Evolutionary conservation across 805 yeast genomes (phyloP).

Genomic region (Monosporozyma solicola): DNA sequence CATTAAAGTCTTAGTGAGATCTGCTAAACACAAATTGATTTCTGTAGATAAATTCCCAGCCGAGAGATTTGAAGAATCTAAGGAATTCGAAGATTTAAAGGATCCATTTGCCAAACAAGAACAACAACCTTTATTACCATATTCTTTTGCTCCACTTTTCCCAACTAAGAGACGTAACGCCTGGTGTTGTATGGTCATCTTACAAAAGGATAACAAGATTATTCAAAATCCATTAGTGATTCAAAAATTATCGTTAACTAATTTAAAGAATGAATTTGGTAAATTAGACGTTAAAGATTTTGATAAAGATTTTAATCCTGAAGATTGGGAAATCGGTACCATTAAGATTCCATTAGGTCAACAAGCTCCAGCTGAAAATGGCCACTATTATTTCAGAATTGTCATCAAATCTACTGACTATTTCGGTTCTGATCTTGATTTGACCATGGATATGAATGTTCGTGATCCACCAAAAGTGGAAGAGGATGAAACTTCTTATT

Average conservation of each 20-base stretch:
- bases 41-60: conserved; percentile 31
- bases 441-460: conserved; percentile 65
- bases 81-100: conserved; percentile 54
- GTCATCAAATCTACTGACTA: conserved; percentile 64
- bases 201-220: conserved; percentile 73
- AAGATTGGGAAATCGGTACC: conserved; percentile 48
- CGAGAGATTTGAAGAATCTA: conserved; percentile 40
- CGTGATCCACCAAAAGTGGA: conserved; percentile 44
- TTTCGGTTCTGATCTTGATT: conserved; percentile 72
- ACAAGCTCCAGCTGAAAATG: conserved; percentile 70
- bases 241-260: conserved; percentile 22
- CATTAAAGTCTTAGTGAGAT: conserved; percentile 64
- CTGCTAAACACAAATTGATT: conserved; percentile 58
- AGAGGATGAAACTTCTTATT: conserved; percentile 57
- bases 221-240: conserved; percentile 49
- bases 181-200: conserved; percentile 63
- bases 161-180: conserved; percentile 44
- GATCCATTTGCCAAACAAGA: conserved; percentile 62
- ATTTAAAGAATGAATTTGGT: conserved; percentile 23
- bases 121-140: conserved; percentile 61
- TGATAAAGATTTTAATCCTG: conserved; percentile 28
- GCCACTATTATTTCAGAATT: conserved; percentile 60
- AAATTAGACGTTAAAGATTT: conserved; percentile 22
- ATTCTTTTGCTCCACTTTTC: conserved; percentile 65
- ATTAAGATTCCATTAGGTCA: conserved; percentile 64